These are phyloP conservation scores for Eurotiales sp. DNA, from an alignment of 2,329 filamentous ascomycete species.

Conservation along the genomic window DNA sequence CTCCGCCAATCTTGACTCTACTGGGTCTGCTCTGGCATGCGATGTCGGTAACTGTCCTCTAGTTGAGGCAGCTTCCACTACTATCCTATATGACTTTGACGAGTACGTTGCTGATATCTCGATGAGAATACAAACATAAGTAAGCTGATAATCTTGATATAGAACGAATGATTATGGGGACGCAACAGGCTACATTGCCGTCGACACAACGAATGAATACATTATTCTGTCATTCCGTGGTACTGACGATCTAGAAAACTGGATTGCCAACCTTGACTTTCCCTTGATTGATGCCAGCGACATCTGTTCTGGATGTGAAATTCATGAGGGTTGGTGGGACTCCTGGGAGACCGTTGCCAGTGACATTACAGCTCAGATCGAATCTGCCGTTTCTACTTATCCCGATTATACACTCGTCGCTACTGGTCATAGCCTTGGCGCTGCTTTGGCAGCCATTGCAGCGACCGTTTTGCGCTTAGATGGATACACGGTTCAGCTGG, in stretches of 20 bases:
- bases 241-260: constrained; percentile 27
- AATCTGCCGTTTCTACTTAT: constrained; percentile 34
- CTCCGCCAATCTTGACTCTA: constrained; percentile 45
- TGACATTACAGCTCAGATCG: constrained; percentile 34
- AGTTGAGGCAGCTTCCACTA: constrained; percentile 47
- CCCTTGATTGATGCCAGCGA: constrained; percentile 24
- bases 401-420: constrained; percentile 40
- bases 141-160: too few species aligned
- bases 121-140: too few species aligned
- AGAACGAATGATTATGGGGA: constrained; percentile 27
- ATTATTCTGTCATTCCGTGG: constrained; percentile 37
- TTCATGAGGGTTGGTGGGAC: constrained; percentile 43
- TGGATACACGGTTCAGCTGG: constrained; percentile 39
- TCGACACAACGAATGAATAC: constrained; percentile 42
- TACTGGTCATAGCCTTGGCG: constrained; percentile 49
- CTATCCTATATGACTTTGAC: constrained; percentile 47
- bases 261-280: constrained; percentile 27
- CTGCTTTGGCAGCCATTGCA: constrained; percentile 45
- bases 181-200: constrained; percentile 47
- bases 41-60: constrained; percentile 44
- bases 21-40: constrained; percentile 42
- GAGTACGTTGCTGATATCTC: constrained; percentile 33
- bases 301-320: constrained; percentile 41
- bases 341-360: constrained; percentile 34
- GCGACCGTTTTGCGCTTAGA: constrained; percentile 39